phyloP scores from a whole-genome alignment of 352 stramenopile genomes.

The Phytophthora macrochlamydospora region DNA sequence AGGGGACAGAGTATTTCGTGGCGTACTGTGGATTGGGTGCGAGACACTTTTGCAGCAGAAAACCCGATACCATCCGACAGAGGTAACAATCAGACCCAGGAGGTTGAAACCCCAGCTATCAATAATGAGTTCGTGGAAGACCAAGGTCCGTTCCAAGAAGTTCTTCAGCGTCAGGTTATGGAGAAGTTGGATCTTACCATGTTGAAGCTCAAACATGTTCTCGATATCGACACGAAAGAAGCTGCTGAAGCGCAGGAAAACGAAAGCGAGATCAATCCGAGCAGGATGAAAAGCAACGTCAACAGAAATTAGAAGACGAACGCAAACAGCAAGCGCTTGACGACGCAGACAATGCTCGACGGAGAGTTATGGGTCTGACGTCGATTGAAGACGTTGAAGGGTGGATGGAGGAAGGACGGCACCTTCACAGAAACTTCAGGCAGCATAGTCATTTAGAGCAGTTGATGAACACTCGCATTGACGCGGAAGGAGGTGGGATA shows the following conservation, averaged over 20 bases:
- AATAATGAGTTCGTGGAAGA: slow-evolving; percentile 2
- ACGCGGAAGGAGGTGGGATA: not conserved
- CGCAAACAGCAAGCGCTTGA: slow-evolving; percentile 30
- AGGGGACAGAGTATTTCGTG: slow-evolving; percentile 9
- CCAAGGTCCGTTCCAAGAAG: slow-evolving; percentile 28
- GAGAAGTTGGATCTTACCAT: slow-evolving; percentile 74
- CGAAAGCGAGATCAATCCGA: slow-evolving; percentile 18
- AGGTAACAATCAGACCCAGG: not conserved
- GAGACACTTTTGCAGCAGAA: slow-evolving; percentile 18
- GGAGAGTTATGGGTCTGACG: slow-evolving; percentile 57
- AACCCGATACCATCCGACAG: not conserved
- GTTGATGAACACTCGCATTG: slow-evolving; percentile 18
- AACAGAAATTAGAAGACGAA: slow-evolving; percentile 30
- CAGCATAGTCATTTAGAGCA: slow-evolving; percentile 11
- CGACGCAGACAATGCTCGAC: slow-evolving; percentile 40
- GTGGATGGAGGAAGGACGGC: slow-evolving; percentile 39
- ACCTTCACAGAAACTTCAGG: slow-evolving; percentile 12
- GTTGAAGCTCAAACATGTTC: slow-evolving; percentile 59
- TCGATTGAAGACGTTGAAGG: slow-evolving; percentile 50
- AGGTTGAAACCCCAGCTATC: not conserved
- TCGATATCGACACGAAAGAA: slow-evolving; percentile 58
- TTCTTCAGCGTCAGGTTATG: slow-evolving; percentile 53
- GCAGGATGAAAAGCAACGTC: slow-evolving; percentile 12
- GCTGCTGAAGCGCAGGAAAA: slow-evolving; percentile 32
- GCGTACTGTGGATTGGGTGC: slow-evolving; percentile 30